Conservation (phyloP, 352 stramenopile species). For the Pythium plurisporium region DNA sequence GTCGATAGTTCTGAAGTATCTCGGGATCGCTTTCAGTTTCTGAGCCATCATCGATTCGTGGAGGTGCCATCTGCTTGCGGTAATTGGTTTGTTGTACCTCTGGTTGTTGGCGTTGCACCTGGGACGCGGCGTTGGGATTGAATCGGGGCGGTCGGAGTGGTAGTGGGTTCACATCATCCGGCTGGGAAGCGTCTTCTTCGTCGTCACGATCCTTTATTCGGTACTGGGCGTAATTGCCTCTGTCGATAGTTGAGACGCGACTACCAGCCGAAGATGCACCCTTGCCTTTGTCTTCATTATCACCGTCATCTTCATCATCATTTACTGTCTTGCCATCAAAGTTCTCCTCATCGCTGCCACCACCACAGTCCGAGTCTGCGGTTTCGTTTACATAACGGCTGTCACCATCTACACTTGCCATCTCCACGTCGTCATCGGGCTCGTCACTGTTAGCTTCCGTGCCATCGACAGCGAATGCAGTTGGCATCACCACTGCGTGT, state of each 20-base stretch:
- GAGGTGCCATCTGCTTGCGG: not conserved
- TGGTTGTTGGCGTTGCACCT: not conserved
- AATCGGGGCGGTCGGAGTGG: not conserved
- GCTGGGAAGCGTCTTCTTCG: constrained; percentile 1
- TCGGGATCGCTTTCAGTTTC: constrained; percentile 19
- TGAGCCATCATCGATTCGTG: not conserved
- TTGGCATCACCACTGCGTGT: not conserved
- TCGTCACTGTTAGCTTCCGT: not conserved
- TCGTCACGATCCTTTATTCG: constrained; percentile 9
- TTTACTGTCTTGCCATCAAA: constrained; percentile 16
- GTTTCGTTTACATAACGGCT: not conserved
- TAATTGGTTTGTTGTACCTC: not conserved
- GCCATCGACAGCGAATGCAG: not conserved
- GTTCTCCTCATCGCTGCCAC: constrained; percentile 8
- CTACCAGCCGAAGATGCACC: not conserved
- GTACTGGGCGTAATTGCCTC: constrained; percentile 31
- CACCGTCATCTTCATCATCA: not conserved
- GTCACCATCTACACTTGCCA: not conserved
- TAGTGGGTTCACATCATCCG: not conserved
- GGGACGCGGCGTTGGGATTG: not conserved
- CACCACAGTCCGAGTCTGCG: constrained; percentile 3
- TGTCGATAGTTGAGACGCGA: constrained; percentile 42
- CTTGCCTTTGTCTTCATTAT: constrained; percentile 9
- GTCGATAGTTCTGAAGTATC: not conserved
- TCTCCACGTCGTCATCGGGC: not conserved